Evolutionary conservation across 1,284 basidiomycete species (phyloP).

Genomic region (Heterobasidion irregulare): DNA sequence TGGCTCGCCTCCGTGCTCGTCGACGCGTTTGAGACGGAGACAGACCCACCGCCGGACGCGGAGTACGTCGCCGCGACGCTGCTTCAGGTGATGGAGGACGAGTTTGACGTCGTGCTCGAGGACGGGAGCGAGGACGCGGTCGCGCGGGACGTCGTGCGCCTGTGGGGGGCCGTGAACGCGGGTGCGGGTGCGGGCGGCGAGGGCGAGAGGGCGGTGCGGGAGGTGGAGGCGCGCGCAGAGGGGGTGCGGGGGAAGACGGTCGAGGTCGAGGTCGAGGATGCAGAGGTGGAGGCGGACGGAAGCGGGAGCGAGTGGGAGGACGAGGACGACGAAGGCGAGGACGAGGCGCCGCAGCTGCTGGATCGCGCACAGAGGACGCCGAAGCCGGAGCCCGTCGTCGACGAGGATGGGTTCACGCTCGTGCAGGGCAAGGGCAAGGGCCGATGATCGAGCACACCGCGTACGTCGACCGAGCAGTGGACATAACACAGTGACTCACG

Average conservation of each 20-base stretch:
- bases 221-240: slow-evolving; percentile 57
- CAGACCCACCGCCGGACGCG: slow-evolving; percentile 46
- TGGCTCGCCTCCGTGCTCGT: slow-evolving; percentile 80
- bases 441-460: slow-evolving; percentile 22
- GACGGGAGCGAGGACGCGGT: slow-evolving; percentile 72
- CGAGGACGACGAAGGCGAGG: slow-evolving; percentile 24
- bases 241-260: slow-evolving; percentile 50
- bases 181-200: slow-evolving; percentile 20
- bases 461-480: neutral
- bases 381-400: slow-evolving; percentile 60
- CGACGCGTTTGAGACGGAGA: slow-evolving; percentile 68
- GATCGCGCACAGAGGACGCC: slow-evolving; percentile 19
- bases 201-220: slow-evolving; percentile 32
- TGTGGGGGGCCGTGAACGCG: slow-evolving; percentile 51
- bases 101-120: slow-evolving; percentile 77
- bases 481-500: neutral
- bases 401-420: slow-evolving; percentile 83
- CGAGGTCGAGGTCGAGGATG: slow-evolving; percentile 37
- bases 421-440: slow-evolving; percentile 61
- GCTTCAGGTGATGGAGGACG: slow-evolving; percentile 75
- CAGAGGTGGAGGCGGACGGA: slow-evolving; percentile 35
- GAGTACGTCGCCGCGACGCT: slow-evolving; percentile 74
- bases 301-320: slow-evolving; percentile 40
- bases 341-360: slow-evolving; percentile 49
- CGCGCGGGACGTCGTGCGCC: slow-evolving; percentile 56